A percentile compares a stretch with the other conserved stretches of the same genome.
phyloP scores from a whole-genome alignment of 129 eudicot genomes.

The Arctium lappa region DNA sequence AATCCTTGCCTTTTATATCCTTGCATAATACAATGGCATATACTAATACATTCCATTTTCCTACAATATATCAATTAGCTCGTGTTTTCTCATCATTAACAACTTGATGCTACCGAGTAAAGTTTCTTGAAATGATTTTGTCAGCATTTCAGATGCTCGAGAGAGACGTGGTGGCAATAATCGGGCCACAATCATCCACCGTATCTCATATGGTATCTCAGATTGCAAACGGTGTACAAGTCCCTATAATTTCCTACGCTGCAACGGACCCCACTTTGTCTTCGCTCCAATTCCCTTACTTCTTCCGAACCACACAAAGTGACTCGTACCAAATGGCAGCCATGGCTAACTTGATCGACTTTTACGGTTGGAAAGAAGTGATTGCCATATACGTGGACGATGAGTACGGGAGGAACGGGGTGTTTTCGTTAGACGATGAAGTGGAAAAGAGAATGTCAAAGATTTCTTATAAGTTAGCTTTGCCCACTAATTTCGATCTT shows the following conservation, averaged over 20 bases:
- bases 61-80: neutral
- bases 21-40: neutral
- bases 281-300: conserved; percentile 61
- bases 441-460: conserved; percentile 43
- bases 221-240: conserved; percentile 53
- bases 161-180: conserved; percentile 55
- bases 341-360: conserved; percentile 58
- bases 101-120: conserved; percentile 13
- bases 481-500: conserved; percentile 36
- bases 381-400: conserved; percentile 56
- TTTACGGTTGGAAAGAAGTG: conserved; percentile 63
- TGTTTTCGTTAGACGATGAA: conserved; percentile 49
- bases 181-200: conserved; percentile 71
- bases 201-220: conserved; percentile 61
- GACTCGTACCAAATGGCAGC: conserved; percentile 65
- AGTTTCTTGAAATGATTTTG: conserved; percentile 30
- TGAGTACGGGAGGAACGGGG: conserved; percentile 55
- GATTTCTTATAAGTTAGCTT: conserved; percentile 43
- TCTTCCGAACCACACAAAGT: conserved; percentile 50
- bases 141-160: conserved; percentile 67
- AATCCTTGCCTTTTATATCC: too few species aligned
- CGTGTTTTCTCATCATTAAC: neutral
- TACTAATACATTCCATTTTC: neutral
- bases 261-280: conserved; percentile 67
- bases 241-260: conserved; percentile 56